Base-by-base conservation (phyloP, 192 early-diverging fungal genomes). In the Coemansia reversa region DNA sequence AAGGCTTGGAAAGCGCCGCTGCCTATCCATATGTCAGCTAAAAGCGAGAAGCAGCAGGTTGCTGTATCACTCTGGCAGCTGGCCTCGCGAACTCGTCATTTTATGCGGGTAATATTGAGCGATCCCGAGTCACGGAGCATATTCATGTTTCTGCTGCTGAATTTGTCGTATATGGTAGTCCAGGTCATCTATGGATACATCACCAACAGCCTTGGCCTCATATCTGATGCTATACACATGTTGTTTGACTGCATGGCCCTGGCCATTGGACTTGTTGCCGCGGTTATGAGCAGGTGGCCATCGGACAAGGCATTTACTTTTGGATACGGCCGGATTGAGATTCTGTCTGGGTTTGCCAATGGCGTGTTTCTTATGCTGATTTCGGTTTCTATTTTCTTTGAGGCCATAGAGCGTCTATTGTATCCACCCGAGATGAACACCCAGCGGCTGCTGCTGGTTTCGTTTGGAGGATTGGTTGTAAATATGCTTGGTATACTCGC, bases 191-290 rank as follows among this genome's bases (percentile, higher is more conserved):
- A 93, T 56, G 91, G 91, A 48, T 83, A 89, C 27, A 88, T 86
- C 75, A 90, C 90, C 50, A 93, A 93, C 79, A 90, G 88, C 70
- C 81, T 98, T 52, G 93, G 94, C 6, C 84, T 98, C 23, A 93
- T 93, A 22, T 93, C 94, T 28, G 96, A 98, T 76, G 96, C 96
- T 18, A 93, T 96, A 55, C 96, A 98, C 75, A 98, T 98, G 96
- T 86, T 96, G 60, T 98, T 98, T 79, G 96, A 98, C 78, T 95
- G 92, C 59, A 82, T 95, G 72, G 94, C 94, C 6, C 68, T 98
- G 64, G 91, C 89, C 3, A 86, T 96, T 32, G 92, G 92, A 25
- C 74, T 98, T 8, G 83, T 90, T 57, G 96, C 96, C 7, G 86
- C 91, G 2, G 92, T 96, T 2, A 89, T 96, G 85, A 87, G 88